Conservation (phyloP, 2,329 filamentous ascomycete species). For the Alternaria sp. region DNA sequence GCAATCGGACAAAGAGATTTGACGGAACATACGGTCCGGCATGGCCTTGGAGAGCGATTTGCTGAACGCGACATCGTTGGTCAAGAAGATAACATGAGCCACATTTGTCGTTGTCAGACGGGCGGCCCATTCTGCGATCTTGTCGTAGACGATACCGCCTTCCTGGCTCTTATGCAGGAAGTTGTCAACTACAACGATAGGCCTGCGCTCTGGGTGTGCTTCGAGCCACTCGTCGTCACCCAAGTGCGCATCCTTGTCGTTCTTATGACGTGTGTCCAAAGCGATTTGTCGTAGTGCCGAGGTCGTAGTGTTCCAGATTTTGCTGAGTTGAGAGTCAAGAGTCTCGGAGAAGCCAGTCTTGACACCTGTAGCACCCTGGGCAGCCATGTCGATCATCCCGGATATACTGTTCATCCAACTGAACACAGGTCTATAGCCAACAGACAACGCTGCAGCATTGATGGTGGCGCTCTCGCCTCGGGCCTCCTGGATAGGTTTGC, state of each 20-base stretch:
- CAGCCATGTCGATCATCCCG: slow-evolving; percentile 89
- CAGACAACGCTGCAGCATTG: slow-evolving; percentile 77
- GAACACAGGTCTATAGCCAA: slow-evolving; percentile 92
- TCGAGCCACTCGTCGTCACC: slow-evolving; percentile 89
- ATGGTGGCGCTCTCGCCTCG: slow-evolving; percentile 88
- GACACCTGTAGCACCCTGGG: slow-evolving; percentile 91
- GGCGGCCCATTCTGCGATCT: slow-evolving; percentile 83
- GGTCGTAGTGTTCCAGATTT: slow-evolving; percentile 86
- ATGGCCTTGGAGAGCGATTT: slow-evolving; percentile 88
- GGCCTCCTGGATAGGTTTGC: slow-evolving; percentile 90
- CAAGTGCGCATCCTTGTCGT: slow-evolving; percentile 75
- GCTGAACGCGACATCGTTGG: slow-evolving; percentile 85
- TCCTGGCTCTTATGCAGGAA: slow-evolving; percentile 78
- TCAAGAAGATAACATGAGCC: slow-evolving; percentile 94
- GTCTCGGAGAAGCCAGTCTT: slow-evolving; percentile 96
- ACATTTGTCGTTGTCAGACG: slow-evolving; percentile 84
- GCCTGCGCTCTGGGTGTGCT: slow-evolving; percentile 81
- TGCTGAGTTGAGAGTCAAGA: slow-evolving; percentile 84
- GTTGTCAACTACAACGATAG: slow-evolving; percentile 90
- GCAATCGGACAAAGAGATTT: slow-evolving; percentile 85
- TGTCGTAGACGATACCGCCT: slow-evolving; percentile 59
- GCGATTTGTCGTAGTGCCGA: slow-evolving; percentile 81
- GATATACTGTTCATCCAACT: slow-evolving; percentile 96
- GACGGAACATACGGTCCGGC: slow-evolving; percentile 89
- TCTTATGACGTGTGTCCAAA: slow-evolving; percentile 72